These are phyloP conservation scores for Trypanosoma lewisi DNA, from an alignment of 208 protist genomes.

Conservation along the genomic window DNA sequence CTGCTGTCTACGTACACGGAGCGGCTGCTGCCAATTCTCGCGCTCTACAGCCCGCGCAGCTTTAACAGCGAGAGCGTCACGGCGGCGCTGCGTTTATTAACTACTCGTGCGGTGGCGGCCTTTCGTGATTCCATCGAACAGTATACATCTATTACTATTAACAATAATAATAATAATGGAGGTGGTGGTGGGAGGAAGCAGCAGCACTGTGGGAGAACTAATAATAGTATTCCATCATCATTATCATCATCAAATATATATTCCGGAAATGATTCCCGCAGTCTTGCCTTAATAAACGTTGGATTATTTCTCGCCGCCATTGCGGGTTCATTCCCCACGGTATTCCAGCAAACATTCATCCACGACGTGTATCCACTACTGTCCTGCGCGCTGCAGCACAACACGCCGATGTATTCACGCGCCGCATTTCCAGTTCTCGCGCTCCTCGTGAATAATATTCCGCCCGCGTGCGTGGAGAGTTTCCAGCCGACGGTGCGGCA, in stretches of 20 bases:
- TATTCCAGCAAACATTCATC: conserved; percentile 44
- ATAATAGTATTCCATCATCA: too few relatives aligned
- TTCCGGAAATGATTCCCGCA: conserved; percentile 16
- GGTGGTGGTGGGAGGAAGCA: conserved; percentile 16
- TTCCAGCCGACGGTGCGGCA: conserved; percentile 28
- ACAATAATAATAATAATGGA: too few relatives aligned
- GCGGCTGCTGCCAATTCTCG: conserved; percentile 24
- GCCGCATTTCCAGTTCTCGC: conserved; percentile 53
- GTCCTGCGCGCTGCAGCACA: conserved; percentile 34
- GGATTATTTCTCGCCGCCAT: conserved; percentile 49
- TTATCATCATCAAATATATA: not conserved
- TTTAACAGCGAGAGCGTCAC: conserved; percentile 6
- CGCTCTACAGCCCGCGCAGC: conserved; percentile 25
- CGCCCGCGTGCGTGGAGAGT: conserved; percentile 21
- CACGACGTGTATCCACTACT: conserved; percentile 50
- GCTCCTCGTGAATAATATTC: conserved; percentile 67
- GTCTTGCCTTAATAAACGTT: conserved; percentile 43
- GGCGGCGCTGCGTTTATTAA: conserved; percentile 24
- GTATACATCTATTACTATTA: too few relatives aligned
- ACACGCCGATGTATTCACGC: conserved; percentile 33
- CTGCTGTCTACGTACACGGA: conserved; percentile 8
- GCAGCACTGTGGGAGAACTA: not conserved
- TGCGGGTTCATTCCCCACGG: conserved; percentile 26
- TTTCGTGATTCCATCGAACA: conserved; percentile 24
- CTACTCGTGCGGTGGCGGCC: conserved; percentile 21